phyloP scores from a whole-genome alignment of 2,329 filamentous ascomycete genomes.

The Trichoderma koningiopsis region DNA sequence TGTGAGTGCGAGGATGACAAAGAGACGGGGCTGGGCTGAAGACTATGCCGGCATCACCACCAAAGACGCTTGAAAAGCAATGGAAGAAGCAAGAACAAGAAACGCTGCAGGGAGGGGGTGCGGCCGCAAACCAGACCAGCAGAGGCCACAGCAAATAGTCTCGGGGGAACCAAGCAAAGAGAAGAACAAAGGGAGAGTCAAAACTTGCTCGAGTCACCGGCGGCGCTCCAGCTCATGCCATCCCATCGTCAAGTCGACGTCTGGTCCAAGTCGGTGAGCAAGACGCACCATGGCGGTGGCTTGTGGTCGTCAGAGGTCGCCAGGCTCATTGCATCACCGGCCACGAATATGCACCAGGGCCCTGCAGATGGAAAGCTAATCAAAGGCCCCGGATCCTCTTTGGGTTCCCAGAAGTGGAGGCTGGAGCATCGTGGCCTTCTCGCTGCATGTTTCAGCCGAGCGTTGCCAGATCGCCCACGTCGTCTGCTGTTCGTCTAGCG shows the following conservation, averaged over 20 bases:
- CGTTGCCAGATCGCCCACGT: background rate
- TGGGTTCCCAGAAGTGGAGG: constrained; percentile 2
- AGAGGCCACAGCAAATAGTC: constrained; percentile 6
- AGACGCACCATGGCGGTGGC: constrained; percentile 8
- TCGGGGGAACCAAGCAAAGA: background rate
- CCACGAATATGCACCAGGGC: background rate
- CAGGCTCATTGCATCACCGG: constrained; percentile 16
- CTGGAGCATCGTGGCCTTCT: constrained; percentile 5
- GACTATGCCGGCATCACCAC: background rate
- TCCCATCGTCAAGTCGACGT: background rate
- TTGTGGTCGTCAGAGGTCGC: background rate
- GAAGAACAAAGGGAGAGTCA: background rate
- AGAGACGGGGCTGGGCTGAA: constrained; percentile 1
- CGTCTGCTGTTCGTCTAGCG: constrained; percentile 7
- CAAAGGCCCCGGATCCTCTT: background rate
- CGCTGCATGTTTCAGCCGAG: constrained; percentile 11
- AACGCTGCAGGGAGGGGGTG: background rate
- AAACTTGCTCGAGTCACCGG: constrained; percentile 5
- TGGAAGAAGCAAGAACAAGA: background rate
- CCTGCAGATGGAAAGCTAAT: constrained; percentile 17
- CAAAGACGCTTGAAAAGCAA: background rate
- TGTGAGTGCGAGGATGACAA: background rate
- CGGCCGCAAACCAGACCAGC: constrained; percentile 1
- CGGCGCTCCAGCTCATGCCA: constrained; percentile 3
- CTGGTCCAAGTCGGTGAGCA: constrained; percentile 14